These are phyloP conservation scores for Luffa aegyptiaca DNA, from an alignment of 306 rosid genomes.

Conservation along the genomic window DNA sequence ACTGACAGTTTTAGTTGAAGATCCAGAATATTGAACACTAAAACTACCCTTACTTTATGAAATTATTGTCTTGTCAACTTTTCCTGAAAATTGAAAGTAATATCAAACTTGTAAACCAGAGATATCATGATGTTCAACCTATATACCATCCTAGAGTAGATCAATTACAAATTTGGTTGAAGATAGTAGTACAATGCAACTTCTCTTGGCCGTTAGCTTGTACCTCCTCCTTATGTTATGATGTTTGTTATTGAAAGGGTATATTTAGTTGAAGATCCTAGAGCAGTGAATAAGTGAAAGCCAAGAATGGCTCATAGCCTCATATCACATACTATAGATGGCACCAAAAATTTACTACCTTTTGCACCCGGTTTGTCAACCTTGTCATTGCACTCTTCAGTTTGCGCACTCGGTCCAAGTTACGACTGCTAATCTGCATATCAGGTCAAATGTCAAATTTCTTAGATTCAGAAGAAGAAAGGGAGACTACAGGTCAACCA, in stretches of 20 bases:
- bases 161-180: not conserved
- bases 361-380: conserved; percentile 92
- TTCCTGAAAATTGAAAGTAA: not conserved
- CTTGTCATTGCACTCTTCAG: conserved; percentile 97
- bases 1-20: not conserved
- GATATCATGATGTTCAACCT: not conserved
- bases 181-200: not conserved
- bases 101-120: not conserved
- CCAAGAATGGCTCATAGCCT: not conserved
- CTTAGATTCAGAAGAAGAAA: conserved; percentile 7
- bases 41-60: not conserved
- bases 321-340: not conserved
- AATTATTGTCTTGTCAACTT: not conserved
- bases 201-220: not conserved
- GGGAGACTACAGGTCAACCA: not conserved
- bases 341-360: conserved; percentile 30
- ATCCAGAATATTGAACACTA: not conserved
- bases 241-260: not conserved
- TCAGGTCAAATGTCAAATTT: conserved; percentile 1
- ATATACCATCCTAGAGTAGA: not conserved
- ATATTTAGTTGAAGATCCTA: not conserved
- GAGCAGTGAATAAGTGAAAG: not conserved
- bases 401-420: conserved; percentile 93
- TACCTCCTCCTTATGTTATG: not conserved
- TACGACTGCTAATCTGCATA: conserved; percentile 81